Percentiles rank a stretch among this genome's conserved stretches.
Conservation (phyloP, 805 yeast species). For the Saccharomyces kudriavzevii region DNA sequence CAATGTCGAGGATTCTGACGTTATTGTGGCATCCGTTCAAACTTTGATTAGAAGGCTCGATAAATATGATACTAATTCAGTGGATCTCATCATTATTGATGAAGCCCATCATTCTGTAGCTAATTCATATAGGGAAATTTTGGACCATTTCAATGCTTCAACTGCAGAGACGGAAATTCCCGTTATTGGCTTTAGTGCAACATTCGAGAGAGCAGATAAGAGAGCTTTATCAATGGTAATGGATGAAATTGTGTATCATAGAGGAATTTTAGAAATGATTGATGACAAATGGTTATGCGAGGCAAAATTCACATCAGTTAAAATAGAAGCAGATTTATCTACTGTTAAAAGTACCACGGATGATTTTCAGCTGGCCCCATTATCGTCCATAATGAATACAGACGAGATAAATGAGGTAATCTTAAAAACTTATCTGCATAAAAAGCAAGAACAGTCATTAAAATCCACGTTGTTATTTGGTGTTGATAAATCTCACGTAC, state of each 20-base stretch:
- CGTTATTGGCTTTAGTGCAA: constrained; percentile 83
- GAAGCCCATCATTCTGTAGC: constrained; percentile 93
- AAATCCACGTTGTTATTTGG: constrained; percentile 71
- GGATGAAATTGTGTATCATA: constrained; percentile 68
- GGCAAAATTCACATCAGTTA: constrained; percentile 54
- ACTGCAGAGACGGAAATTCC: constrained; percentile 37
- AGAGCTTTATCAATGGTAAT: constrained; percentile 48
- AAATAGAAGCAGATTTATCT: constrained; percentile 38
- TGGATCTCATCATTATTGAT: constrained; percentile 68
- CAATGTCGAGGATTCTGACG: constrained; percentile 38
- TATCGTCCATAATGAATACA: constrained; percentile 50
- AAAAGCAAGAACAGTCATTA: constrained; percentile 30
- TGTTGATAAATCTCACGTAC: constrained; percentile 63
- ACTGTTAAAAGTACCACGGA: constrained; percentile 35
- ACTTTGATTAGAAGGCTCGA: constrained; percentile 45
- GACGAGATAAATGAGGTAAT: constrained; percentile 48
- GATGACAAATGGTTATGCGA: constrained; percentile 61
- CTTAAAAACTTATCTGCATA: constrained; percentile 43
- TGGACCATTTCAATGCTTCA: constrained; percentile 50
- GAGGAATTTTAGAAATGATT: constrained; percentile 59
- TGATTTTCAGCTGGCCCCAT: constrained; percentile 47
- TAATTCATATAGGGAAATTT: constrained; percentile 47
- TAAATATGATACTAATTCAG: constrained; percentile 45
- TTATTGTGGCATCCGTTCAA: constrained; percentile 71
- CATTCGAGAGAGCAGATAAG: constrained; percentile 71